Evolutionary conservation across 2,329 filamentous ascomycete species (phyloP).

Genomic region (Nemania diffusa): DNA sequence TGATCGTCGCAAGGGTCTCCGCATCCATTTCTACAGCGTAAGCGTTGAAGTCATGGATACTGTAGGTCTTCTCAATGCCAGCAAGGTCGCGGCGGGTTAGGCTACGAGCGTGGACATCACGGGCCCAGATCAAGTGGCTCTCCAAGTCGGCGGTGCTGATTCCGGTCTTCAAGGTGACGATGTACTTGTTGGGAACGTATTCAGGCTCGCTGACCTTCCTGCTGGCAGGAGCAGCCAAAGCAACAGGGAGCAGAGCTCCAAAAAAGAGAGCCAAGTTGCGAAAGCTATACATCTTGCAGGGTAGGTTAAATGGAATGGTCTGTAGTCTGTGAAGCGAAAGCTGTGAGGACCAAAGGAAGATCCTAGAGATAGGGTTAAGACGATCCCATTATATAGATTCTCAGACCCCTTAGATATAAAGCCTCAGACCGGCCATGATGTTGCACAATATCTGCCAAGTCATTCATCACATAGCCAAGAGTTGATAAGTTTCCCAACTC

Average conservation of each 20-base stretch:
- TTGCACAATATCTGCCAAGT: constrained; percentile 34
- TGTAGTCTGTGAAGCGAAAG: constrained; percentile 21
- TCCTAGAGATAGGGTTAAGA: constrained; percentile 3
- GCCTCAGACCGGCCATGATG: constrained; percentile 20
- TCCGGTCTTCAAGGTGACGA: constrained; percentile 47
- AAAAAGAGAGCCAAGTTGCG: constrained; percentile 46
- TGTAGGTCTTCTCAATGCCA: constrained; percentile 56
- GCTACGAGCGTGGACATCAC: constrained; percentile 52
- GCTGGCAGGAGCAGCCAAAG: constrained; percentile 44
- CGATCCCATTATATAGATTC: constrained; percentile 31
- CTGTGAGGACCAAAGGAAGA: constrained; percentile 14
- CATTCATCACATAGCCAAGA: constrained; percentile 32
- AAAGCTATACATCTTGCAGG: constrained; percentile 44
- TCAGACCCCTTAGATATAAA: constrained; percentile 1
- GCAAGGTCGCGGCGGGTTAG: constrained; percentile 49
- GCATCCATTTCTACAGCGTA: constrained; percentile 58
- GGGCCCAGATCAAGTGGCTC: constrained; percentile 51
- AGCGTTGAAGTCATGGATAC: constrained; percentile 55
- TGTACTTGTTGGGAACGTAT: constrained; percentile 49
- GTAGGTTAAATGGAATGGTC: constrained; percentile 4
- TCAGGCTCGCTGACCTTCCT: constrained; percentile 37
- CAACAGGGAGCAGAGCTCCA: constrained; percentile 47
- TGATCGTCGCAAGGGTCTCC: constrained; percentile 45
- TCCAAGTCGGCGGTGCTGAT: constrained; percentile 48
- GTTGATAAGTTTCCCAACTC: constrained; percentile 39